These are phyloP conservation scores for Poronia punctata DNA, from an alignment of 495 filamentous ascomycete genomes.

Conservation along the genomic window DNA sequence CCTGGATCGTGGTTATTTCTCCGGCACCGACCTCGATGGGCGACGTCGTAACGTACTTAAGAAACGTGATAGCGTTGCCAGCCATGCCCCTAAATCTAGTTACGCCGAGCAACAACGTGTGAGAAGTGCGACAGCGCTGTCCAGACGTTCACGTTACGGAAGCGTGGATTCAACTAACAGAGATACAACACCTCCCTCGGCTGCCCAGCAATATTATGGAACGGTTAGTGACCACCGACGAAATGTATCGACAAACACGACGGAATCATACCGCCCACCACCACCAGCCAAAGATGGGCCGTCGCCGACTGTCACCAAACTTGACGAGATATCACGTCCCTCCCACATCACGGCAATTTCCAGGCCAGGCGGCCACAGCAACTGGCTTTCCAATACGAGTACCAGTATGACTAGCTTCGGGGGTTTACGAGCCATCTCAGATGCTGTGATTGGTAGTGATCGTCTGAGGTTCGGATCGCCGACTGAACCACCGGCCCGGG, in stretches of 20 bases:
- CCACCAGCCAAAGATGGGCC: slow-evolving; percentile 42
- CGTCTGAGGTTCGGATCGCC: slow-evolving; percentile 47
- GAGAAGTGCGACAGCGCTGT: slow-evolving; percentile 51
- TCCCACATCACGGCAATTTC: slow-evolving; percentile 44
- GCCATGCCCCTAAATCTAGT: slow-evolving; percentile 59
- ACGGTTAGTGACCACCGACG: slow-evolving; percentile 38
- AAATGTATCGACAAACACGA: slow-evolving; percentile 43
- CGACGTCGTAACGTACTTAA: slow-evolving; percentile 68
- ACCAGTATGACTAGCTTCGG: slow-evolving; percentile 45
- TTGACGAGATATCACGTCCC: slow-evolving; percentile 48
- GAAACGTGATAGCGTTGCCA: slow-evolving; percentile 59
- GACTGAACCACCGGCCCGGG: slow-evolving; percentile 53
- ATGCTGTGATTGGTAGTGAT: slow-evolving; percentile 62
- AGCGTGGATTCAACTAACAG: slow-evolving; percentile 57
- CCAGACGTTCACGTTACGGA: slow-evolving; percentile 69
- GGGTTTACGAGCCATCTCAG: slow-evolving; percentile 74
- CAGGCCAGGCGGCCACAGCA: slow-evolving; percentile 42
- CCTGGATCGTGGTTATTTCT: slow-evolving; percentile 89
- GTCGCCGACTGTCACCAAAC: slow-evolving; percentile 58
- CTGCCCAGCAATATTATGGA: slow-evolving; percentile 59
- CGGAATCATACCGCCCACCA: slow-evolving; percentile 39
- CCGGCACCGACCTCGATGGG: slow-evolving; percentile 75
- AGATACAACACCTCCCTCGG: slow-evolving; percentile 30
- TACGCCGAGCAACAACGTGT: slow-evolving; percentile 65
- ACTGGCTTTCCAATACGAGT: slow-evolving; percentile 46